phyloP scores from a whole-genome alignment of 2,329 filamentous ascomycete species.

The Colletotrichum sansevieriae region DNA sequence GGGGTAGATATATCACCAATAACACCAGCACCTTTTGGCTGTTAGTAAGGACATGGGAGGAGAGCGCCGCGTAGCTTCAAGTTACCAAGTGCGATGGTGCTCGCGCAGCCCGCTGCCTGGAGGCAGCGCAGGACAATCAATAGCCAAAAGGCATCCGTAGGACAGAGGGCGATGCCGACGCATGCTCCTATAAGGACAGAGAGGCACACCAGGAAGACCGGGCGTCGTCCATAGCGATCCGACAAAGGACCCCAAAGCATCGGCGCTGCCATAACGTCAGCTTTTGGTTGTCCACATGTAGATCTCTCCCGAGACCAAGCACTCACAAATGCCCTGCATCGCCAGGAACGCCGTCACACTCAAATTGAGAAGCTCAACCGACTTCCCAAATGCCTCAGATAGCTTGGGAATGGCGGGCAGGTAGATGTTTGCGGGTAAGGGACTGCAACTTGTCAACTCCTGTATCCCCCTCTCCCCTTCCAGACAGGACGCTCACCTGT shows the following conservation, averaged over 20 bases:
- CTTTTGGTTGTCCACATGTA: no score
- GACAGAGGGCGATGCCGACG: constrained; percentile 51
- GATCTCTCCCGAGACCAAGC: no score
- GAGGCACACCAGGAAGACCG: constrained; percentile 49
- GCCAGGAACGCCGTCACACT: constrained; percentile 49
- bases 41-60: background rate
- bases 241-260: constrained; percentile 53
- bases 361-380: constrained; percentile 49
- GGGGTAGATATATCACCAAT: constrained; percentile 51
- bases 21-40: constrained; percentile 46
- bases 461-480: background rate
- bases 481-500: constrained; percentile 25
- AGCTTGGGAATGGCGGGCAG: constrained; percentile 50
- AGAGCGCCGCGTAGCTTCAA: no score
- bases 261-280: constrained; percentile 40
- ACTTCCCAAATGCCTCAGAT: constrained; percentile 46
- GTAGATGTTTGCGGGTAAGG: constrained; percentile 52
- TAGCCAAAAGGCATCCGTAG: constrained; percentile 49
- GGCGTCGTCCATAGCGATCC: constrained; percentile 50
- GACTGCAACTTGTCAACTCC: constrained; percentile 42
- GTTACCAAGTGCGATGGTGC: constrained; percentile 49
- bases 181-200: constrained; percentile 49
- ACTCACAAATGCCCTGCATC: no score
- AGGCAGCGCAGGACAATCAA: constrained; percentile 49
- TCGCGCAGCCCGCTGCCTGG: constrained; percentile 51